Evolutionary conservation across 2,329 filamentous ascomycete genomes (phyloP), one percentile per base, ranked within the genome.

Genomic region (Mariannaea sp.): DNA sequence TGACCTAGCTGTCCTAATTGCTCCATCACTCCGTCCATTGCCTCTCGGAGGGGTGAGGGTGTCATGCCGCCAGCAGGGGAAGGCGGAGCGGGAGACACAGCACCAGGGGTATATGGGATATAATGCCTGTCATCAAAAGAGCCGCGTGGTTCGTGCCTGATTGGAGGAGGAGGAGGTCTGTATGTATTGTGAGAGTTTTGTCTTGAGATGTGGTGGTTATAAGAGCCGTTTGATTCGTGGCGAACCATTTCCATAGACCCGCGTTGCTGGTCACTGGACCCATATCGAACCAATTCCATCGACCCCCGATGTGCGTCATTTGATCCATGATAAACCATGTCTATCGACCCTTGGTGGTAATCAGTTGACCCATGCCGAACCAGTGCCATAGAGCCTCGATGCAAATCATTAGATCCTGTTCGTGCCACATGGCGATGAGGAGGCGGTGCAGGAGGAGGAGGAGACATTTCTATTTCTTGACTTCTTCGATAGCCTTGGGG

Each of bases 1-100:
- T 24, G 22, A 24, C 22, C 22, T 8, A 24, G 22, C 55, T 92
- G 92, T 68, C 96, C 88, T 36, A 99, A 74, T 50, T 94, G 95
- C 60, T 94, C 91, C 85, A 97, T 97, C 4, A 99, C 92, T 71
- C 95, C 93, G 68, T 97, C 93, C 92, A 99, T 99, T 1, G 94
- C 94, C 70, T 92, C 91, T 54, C 94, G 83, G 3, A 99, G 76
- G 0, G 94, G 94, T 2, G 94, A 97, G 1, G 94, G 94, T 0
- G 94, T 99, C 70, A 90, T 77, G 38, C 80, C 83, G 32, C 77
- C 76, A 39, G 80, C 83, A 2, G 89, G 85, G 5, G 90, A 92
- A 4, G 84, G 84, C 3, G 86, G 87, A 29, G 77, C 79, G 1
- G 88, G 87, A 1, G 89, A 90, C 6, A 78, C 77, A 58, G 71